phyloP scores from a whole-genome alignment of 306 rosid genomes.

The Cucumis cinereus region DNA sequence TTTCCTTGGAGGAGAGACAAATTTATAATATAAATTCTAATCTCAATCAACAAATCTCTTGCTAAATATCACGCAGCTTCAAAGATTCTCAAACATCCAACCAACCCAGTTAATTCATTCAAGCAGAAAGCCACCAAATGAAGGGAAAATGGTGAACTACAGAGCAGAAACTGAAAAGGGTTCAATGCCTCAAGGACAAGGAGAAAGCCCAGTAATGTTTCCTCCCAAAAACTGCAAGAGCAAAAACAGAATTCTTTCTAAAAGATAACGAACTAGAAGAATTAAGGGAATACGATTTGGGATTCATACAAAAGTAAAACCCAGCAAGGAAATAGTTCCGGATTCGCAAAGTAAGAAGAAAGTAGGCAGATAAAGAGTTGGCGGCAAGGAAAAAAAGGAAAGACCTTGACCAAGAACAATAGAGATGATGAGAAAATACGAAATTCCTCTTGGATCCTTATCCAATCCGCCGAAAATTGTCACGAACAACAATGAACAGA shows the following conservation, averaged over 20 bases:
- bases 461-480: neutral
- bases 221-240: neutral
- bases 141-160: neutral
- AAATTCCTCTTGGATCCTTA: neutral
- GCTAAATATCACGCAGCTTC: too few relatives aligned
- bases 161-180: neutral
- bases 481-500: neutral
- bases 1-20: neutral
- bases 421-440: neutral
- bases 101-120: neutral
- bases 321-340: too few relatives aligned
- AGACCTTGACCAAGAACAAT: neutral
- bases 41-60: neutral
- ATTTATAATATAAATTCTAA: neutral
- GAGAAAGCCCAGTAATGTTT: neutral
- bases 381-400: neutral
- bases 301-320: neutral
- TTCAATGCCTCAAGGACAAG: neutral
- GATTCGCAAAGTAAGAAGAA: neutral
- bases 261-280: neutral
- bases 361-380: neutral
- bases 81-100: neutral
- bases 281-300: neutral
- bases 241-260: neutral
- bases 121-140: neutral